Evolutionary conservation across 148 eudicot species (phyloP).

Genomic region (Salicornia ramosissima): DNA sequence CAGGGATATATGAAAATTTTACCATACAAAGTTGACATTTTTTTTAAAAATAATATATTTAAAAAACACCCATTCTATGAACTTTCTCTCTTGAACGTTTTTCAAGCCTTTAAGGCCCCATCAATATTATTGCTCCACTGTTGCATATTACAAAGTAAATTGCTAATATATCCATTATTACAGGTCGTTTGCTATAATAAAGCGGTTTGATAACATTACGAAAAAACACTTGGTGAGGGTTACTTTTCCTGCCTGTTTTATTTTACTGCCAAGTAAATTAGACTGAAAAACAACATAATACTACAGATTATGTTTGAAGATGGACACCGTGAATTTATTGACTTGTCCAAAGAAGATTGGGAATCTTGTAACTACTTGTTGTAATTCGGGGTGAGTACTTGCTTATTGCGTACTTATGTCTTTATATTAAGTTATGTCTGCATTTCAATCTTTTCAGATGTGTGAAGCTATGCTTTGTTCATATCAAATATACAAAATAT

Average conservation of each 20-base stretch:
- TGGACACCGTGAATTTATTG: slow-evolving; percentile 57
- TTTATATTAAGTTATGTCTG: background rate
- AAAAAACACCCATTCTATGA: too few relatives aligned
- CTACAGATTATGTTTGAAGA: slow-evolving; percentile 87
- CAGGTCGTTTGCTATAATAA: slow-evolving; percentile 75
- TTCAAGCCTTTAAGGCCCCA: background rate
- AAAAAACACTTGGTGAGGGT: slow-evolving; percentile 73
- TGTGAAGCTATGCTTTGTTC: background rate
- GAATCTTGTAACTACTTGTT: slow-evolving; percentile 51
- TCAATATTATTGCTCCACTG: background rate
- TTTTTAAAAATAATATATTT: too few relatives aligned
- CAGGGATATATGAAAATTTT: too few relatives aligned
- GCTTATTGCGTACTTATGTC: slow-evolving; percentile 4
- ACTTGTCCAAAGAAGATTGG: slow-evolving; percentile 91
- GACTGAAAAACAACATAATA: slow-evolving; percentile 11
- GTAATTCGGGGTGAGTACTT: slow-evolving; percentile 35
- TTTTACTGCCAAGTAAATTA: background rate
- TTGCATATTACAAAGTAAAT: background rate
- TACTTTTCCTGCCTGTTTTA: background rate
- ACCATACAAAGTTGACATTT: too few relatives aligned
- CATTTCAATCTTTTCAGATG: background rate
- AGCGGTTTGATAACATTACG: slow-evolving; percentile 55
- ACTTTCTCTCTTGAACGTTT: background rate
- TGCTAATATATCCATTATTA: slow-evolving; percentile 7
- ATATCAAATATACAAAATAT: background rate